Evolutionary conservation across 768 basidiomycete genomes (phyloP).

Genomic region (Mycena alexandri): DNA sequence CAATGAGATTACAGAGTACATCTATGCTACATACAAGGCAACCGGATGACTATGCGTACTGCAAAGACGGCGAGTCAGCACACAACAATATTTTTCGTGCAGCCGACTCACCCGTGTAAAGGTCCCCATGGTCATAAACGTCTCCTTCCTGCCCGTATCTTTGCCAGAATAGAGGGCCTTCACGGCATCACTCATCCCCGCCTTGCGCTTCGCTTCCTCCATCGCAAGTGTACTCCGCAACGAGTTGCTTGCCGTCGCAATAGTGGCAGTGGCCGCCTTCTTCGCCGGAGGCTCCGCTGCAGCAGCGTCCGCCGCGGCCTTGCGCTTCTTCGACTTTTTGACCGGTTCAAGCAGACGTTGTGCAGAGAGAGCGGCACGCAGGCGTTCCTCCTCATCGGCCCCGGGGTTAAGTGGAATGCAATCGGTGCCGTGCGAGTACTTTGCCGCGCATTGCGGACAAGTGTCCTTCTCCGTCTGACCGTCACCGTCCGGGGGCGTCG

Average conservation of each 20-base stretch:
- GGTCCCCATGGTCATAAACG: conserved; percentile 93
- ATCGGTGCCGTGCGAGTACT: conserved; percentile 70
- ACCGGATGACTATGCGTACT: conserved; percentile 30
- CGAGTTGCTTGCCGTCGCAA: conserved; percentile 71
- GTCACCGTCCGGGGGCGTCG: conserved; percentile 46
- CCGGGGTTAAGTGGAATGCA: conserved; percentile 78
- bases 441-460: conserved; percentile 83
- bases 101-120: conserved; percentile 84
- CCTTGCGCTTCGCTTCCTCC: conserved; percentile 88
- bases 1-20: conserved; percentile 10
- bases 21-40: conserved; percentile 23
- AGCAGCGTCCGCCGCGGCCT: conserved; percentile 53
- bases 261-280: conserved; percentile 53
- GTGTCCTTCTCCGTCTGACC: conserved; percentile 53
- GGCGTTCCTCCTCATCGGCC: conserved; percentile 71
- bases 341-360: conserved; percentile 67
- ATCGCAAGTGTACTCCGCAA: conserved; percentile 79
- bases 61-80: conserved; percentile 3
- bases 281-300: conserved; percentile 61
- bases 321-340: conserved; percentile 77
- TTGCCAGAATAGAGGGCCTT: conserved; percentile 83
- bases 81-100: background rate
- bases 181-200: conserved; percentile 87
- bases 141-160: conserved; percentile 75
- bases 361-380: conserved; percentile 68